These are phyloP conservation scores for Fusarium torreyae DNA, from an alignment of 2,329 filamentous ascomycete genomes.

Conservation along the genomic window DNA sequence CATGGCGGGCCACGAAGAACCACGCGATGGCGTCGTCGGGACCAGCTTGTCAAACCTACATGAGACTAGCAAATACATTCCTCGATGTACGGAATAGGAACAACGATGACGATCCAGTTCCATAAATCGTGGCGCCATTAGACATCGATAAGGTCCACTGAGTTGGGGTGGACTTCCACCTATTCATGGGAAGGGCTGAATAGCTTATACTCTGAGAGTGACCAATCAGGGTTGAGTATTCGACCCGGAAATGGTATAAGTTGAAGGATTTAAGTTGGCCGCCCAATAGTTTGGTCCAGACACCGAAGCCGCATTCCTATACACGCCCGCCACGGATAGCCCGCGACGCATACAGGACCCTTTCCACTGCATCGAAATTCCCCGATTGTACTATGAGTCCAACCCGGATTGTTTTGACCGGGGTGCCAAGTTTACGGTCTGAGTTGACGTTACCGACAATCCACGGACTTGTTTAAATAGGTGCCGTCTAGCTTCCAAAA, in stretches of 20 bases:
- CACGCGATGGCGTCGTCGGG: constrained; percentile 4
- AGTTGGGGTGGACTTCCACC: neutral
- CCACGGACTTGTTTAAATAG: constrained; percentile 1
- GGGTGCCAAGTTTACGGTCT: neutral
- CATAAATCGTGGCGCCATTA: constrained; percentile 6
- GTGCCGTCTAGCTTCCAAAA: neutral
- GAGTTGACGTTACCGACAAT: constrained; percentile 7
- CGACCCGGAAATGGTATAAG: constrained; percentile 29
- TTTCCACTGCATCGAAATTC: constrained; percentile 1
- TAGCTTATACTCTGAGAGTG: neutral
- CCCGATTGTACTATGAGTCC: neutral
- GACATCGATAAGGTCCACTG: neutral
- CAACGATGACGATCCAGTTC: neutral
- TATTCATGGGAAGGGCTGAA: neutral
- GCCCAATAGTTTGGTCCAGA: constrained; percentile 10
- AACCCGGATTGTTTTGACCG: neutral
- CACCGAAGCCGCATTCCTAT: constrained; percentile 32
- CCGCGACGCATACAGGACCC: neutral
- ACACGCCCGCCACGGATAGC: neutral
- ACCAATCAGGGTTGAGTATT: constrained; percentile 5
- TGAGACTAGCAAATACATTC: constrained; percentile 4
- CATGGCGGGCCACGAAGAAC: neutral
- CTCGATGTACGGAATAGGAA: constrained; percentile 10
- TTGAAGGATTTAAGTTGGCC: constrained; percentile 1
- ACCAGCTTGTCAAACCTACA: neutral